Evolutionary conservation across 768 basidiomycete genomes (phyloP), one percentile per base, ranked within the genome.

Genomic region (Mycena metata): DNA sequence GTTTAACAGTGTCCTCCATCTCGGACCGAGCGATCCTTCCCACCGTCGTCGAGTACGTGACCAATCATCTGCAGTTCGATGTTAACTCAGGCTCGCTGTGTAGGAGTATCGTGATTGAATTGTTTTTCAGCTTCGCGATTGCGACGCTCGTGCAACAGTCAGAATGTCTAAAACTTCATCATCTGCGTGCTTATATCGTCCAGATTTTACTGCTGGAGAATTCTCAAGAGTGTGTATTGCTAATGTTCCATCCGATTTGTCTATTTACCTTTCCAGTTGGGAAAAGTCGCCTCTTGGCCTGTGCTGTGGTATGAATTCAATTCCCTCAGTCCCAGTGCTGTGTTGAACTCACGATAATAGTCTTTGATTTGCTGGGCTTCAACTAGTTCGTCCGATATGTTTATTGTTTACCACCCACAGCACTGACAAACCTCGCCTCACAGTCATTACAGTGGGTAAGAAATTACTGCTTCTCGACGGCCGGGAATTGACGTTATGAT

Each of bases 61-160:
- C 30, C 15, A 10, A 2, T 36, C 36, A 19, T 52, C 15, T 35
- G 26, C 10, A 8, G 33, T 30, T 6, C 26, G 39, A 52, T 41
- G 33, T 43, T 11, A 42, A 41, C 30, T 30, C 30, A 30, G 30
- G 30, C 30, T 23, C 12, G 17, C 5, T 17, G 23, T 33, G n/a
- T 54, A 62, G 66, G 26, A 50, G 61, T 23, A 36, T 69, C 6
- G 63, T 69, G 43, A 49, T 69, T n/a, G 52, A 69, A 45, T 1
- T 69, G 9, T 69, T 69, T 23, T 69, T 69, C 61, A 64, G 67
- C 26, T 49, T 56, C 60, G 62, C 62, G 26, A 69, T 69, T n/a
- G 54, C 60, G 26, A 57, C 62, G 10, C 51, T 69, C n/a, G 67
- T 64, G 17, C 61, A 69, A 46, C 67, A 69, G 67, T 60, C n/a